Conservation (phyloP, 495 filamentous ascomycete species). For the Venustampulla echinocandica region DNA sequence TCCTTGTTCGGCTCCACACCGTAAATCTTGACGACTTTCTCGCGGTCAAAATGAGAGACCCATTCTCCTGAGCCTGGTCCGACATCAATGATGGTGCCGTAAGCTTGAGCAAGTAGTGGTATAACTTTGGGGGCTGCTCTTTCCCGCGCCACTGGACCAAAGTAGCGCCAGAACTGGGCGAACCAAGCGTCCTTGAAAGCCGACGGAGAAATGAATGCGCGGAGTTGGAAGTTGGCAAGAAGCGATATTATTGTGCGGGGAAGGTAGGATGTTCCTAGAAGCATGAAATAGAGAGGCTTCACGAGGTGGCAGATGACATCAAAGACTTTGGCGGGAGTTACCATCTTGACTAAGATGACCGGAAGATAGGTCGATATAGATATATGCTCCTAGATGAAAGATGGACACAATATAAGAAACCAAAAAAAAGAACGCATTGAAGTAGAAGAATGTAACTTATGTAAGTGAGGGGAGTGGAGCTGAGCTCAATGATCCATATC, state of each 20-base stretch:
- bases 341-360: too few species aligned
- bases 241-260: conserved; percentile 22
- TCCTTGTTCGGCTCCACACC: conserved; percentile 58
- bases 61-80: conserved; percentile 42
- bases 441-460: too few species aligned
- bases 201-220: conserved; percentile 26
- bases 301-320: conserved; percentile 6
- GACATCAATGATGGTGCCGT: conserved; percentile 28
- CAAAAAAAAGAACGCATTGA: too few species aligned
- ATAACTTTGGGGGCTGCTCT: conserved; percentile 25
- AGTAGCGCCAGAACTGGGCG: conserved; percentile 36
- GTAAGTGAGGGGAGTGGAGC: too few species aligned
- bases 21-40: conserved; percentile 46
- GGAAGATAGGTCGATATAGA: too few species aligned
- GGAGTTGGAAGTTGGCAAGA: conserved; percentile 18
- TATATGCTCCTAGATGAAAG: too few species aligned
- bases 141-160: conserved; percentile 30
- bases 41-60: conserved; percentile 29
- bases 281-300: conserved; percentile 33
- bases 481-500: too few species aligned
- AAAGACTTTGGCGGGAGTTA: neutral
- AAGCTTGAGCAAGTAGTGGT: conserved; percentile 30
- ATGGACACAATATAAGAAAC: too few species aligned
- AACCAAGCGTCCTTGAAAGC: conserved; percentile 39
- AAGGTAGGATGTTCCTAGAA: conserved; percentile 24